Evolutionary conservation across 2,329 filamentous ascomycete species (phyloP), one percentile per base, ranked within the genome.

Genomic region (Lizonia empirigonia): DNA sequence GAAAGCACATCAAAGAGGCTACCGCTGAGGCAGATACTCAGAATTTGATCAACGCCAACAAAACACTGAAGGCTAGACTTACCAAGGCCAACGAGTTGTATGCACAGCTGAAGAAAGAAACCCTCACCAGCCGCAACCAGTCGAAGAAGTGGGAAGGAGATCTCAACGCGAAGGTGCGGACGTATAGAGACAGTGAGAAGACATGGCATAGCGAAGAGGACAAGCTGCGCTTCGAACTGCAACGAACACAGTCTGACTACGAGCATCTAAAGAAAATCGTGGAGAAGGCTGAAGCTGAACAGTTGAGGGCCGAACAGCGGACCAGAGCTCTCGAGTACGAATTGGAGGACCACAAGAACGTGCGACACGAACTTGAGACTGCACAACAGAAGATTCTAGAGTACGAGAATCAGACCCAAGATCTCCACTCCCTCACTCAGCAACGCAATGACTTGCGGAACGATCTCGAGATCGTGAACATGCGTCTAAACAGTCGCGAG

Each of bases 21-120:
- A 88, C 89, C 1, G 87, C 85, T 1, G 90, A 93, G 68, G 89
- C 90, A 0, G 89, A 94, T 67, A 91, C 88, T 2, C 89, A 93
- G 59, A 91, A 91, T 44, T 76, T 94, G 3, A 84, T 93, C 57
- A 87, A 91, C 62, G 85, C 82, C 15, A 93, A 92, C 66, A 85
- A 88, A 15, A 85, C 84, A 16, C 75, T 93, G 23, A 90, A 87
- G 68, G 84, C 84, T 46, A 86, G 88, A 44, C 80, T 91, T 7
- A 85, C 88, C 47, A 88, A 90, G 48, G 85, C 87, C 1, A 89
- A 89, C 63, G 85, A 86, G 60, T 77, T 82, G 2, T 88, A 90
- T 69, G 78, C 83, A 53, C 86, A 89, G 64, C 81, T 87, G 41
- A 87, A 85, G 63, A 88, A 85, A 57, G 89, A 92, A 62, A 85